These are phyloP conservation scores for Mycena floridula DNA, from an alignment of 768 basidiomycete genomes.

Conservation along the genomic window DNA sequence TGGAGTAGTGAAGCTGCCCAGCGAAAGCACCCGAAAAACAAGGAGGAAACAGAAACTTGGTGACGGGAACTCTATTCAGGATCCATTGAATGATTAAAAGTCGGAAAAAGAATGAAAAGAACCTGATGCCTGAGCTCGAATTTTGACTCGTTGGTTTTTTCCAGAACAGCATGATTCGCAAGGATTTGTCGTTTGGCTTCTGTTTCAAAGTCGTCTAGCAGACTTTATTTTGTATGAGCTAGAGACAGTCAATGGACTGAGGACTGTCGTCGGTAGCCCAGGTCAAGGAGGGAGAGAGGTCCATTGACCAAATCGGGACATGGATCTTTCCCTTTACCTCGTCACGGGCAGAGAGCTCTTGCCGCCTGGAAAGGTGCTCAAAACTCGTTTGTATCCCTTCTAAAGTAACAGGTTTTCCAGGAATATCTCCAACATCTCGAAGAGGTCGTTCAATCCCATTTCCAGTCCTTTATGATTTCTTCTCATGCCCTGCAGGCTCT, in stretches of 20 bases:
- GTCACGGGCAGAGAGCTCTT: slow-evolving; percentile 80
- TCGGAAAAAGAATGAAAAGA: slow-evolving; percentile 10
- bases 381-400: no score
- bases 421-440: slow-evolving; percentile 69
- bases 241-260: background rate
- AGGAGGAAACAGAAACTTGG: slow-evolving; percentile 95
- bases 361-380: slow-evolving; percentile 50
- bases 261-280: background rate
- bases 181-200: slow-evolving; percentile 90
- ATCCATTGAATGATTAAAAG: background rate
- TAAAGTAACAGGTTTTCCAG: slow-evolving; percentile 31
- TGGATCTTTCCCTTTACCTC: slow-evolving; percentile 77
- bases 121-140: slow-evolving; percentile 83
- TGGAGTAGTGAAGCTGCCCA: no score
- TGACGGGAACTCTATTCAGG: slow-evolving; percentile 67
- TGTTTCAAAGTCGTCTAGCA: slow-evolving; percentile 92
- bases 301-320: no score
- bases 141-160: slow-evolving; percentile 52
- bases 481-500: slow-evolving; percentile 53
- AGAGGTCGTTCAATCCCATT: no score
- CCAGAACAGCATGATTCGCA: slow-evolving; percentile 72
- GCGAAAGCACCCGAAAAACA: no score
- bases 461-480: no score
- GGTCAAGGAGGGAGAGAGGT: background rate
- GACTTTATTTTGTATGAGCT: slow-evolving; percentile 11